A percentile compares a stretch with the other conserved stretches of the same genome.
Evolutionary conservation across 2,329 filamentous ascomycete species (phyloP).

Genomic region (Clonostachys sp.): DNA sequence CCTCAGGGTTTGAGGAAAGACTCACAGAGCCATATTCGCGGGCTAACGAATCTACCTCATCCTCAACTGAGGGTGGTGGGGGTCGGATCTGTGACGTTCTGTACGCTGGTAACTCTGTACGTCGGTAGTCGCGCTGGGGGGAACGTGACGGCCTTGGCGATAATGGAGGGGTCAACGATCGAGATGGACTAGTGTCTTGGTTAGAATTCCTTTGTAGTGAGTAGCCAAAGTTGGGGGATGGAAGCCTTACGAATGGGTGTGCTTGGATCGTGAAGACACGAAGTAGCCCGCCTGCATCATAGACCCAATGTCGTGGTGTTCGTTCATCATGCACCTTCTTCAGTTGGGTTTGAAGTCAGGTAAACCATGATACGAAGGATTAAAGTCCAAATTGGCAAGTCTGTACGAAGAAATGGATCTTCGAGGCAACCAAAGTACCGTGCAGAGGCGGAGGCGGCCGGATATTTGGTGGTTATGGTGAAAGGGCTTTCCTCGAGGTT

Average conservation of each 20-base stretch:
- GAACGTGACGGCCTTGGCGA: neutral
- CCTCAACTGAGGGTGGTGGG: constrained; percentile 64
- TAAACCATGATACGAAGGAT: neutral
- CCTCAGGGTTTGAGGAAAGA: constrained; percentile 14
- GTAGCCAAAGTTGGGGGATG: too few species aligned
- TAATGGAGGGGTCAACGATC: neutral
- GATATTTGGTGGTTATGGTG: too few species aligned
- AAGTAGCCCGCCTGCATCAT: constrained; percentile 46
- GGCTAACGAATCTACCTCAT: constrained; percentile 58
- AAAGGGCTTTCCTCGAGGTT: too few species aligned
- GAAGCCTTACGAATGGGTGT: neutral
- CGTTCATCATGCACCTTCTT: constrained; percentile 30
- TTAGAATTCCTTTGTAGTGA: too few species aligned
- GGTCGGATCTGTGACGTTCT: constrained; percentile 14
- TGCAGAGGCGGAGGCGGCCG: too few species aligned
- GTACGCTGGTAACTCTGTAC: neutral
- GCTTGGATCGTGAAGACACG: constrained; percentile 35
- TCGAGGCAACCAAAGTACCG: too few species aligned
- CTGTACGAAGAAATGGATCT: neutral
- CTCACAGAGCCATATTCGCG: constrained; percentile 47
- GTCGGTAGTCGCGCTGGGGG: neutral
- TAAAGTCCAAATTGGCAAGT: neutral
- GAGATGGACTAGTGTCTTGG: neutral
- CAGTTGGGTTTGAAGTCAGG: neutral
- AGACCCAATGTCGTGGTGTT: constrained; percentile 36